Percentiles rank a stretch among this genome's conserved stretches.
phyloP scores from a whole-genome alignment of 129 eudicot genomes.

The Dittrichia graveolens region DNA sequence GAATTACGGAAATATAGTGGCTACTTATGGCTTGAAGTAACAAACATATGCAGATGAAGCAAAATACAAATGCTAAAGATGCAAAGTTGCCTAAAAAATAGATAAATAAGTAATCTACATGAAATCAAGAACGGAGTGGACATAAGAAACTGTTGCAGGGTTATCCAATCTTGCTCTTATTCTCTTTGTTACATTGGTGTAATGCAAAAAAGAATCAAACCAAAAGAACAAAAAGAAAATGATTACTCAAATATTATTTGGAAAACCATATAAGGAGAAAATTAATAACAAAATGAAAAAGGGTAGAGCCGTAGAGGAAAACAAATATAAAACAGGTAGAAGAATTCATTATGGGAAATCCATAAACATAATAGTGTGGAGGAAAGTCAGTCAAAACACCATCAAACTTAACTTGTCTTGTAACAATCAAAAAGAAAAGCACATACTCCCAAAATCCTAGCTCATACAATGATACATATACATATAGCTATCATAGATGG shows the following conservation, averaged over 20 bases:
- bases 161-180: conserved; percentile 11
- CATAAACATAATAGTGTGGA: not conserved
- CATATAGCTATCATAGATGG: not conserved
- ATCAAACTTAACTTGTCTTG: not conserved
- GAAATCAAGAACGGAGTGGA: not conserved
- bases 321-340: not conserved
- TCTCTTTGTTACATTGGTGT: not conserved
- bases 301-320: no score
- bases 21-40: not conserved
- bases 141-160: not conserved
- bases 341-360: not conserved
- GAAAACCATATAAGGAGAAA: not conserved
- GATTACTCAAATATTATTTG: not conserved
- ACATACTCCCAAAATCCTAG: not conserved
- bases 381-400: not conserved
- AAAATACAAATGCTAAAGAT: not conserved
- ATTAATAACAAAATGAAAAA: not conserved
- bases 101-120: not conserved
- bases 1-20: not conserved
- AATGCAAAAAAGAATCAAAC: not conserved
- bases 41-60: not conserved
- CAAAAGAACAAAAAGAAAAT: not conserved
- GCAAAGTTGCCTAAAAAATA: not conserved
- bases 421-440: not conserved
- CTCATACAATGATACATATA: not conserved